These are phyloP conservation scores for Thermochaetoides dissita DNA, from an alignment of 2,329 filamentous ascomycete genomes.

Conservation along the genomic window DNA sequence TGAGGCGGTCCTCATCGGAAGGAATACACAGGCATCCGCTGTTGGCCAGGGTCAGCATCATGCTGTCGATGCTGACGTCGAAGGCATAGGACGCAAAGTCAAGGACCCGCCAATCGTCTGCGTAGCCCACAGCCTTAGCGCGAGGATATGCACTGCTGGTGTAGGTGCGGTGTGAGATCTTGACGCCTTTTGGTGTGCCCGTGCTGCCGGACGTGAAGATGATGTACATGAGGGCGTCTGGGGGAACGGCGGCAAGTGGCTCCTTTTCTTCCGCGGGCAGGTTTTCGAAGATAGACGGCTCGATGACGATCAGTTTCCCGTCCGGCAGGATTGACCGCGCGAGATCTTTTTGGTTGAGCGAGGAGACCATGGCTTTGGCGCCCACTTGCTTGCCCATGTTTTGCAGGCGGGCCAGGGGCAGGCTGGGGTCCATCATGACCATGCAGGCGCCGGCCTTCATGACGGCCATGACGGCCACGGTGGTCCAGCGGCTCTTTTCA, in stretches of 20 bases:
- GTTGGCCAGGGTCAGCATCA: conserved; percentile 25
- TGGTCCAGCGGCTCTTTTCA: conserved; percentile 13
- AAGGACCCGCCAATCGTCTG: conserved; percentile 13
- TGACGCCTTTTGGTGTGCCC: conserved; percentile 38
- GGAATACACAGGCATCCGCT: conserved; percentile 33
- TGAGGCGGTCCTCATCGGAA: conserved; percentile 38
- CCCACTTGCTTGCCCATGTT: conserved; percentile 10
- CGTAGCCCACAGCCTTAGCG: conserved; percentile 32
- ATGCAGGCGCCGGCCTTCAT: conserved; percentile 13
- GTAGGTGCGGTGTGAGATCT: conserved; percentile 18
- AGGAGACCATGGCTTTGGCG: conserved; percentile 8
- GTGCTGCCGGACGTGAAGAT: conserved; percentile 42
- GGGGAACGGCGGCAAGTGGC: conserved; percentile 8
- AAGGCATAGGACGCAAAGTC: conserved; percentile 26
- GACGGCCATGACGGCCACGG: conserved; percentile 12
- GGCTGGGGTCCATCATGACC: conserved; percentile 11
- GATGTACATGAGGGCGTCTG: conserved; percentile 13
- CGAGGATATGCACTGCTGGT: conserved; percentile 20
- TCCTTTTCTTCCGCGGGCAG: conserved; percentile 6
- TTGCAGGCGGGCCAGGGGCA: conserved; percentile 9
- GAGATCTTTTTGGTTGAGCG: conserved; percentile 3
- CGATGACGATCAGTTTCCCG: conserved; percentile 1
- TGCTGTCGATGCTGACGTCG: conserved; percentile 27
- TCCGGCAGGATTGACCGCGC: conserved; percentile 5
- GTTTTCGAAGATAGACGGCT: background rate